Conservation (phyloP, 495 filamentous ascomycete genomes). For the Hyaloscypha bicolor region DNA sequence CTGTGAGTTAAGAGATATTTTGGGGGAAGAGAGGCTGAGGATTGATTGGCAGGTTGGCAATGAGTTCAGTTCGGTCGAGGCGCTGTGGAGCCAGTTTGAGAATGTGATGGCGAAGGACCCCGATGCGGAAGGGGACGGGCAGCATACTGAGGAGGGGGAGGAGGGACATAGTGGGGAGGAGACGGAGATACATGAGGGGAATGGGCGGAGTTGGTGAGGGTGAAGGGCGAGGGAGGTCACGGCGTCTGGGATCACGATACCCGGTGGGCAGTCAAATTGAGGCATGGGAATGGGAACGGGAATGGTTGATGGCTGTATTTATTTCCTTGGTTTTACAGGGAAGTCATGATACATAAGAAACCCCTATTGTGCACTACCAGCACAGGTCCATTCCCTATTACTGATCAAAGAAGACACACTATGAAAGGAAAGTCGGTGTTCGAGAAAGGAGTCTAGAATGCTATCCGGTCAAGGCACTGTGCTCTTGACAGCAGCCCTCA, state of each 20-base stretch:
- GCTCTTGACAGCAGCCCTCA: conserved; percentile 21
- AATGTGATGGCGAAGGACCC: conserved; percentile 85
- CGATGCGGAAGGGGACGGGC: conserved; percentile 48
- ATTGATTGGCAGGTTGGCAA: conserved; percentile 74
- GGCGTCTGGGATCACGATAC: conserved; percentile 36
- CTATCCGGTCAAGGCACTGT: conserved; percentile 17
- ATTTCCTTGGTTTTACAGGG: conserved; percentile 24
- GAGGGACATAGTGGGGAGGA: conserved; percentile 21
- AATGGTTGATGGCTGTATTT: conserved; percentile 21
- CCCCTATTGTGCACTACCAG: conserved; percentile 25
- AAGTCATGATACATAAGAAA: conserved; percentile 35
- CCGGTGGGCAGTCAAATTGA: conserved; percentile 17
- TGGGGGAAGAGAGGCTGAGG: neutral
- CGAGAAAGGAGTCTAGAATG: conserved; percentile 24
- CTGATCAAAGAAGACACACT: conserved; percentile 25
- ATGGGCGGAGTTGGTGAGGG: conserved; percentile 11
- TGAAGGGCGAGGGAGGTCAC: neutral
- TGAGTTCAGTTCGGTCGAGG: conserved; percentile 95
- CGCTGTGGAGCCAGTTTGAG: conserved; percentile 96
- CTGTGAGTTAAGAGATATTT: conserved; percentile 51
- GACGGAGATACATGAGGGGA: conserved; percentile 30
- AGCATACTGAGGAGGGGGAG: conserved; percentile 37
- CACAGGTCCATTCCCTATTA: conserved; percentile 25
- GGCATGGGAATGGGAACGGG: neutral
- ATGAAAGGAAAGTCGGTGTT: conserved; percentile 12